Conservation (phyloP, 495 filamentous ascomycete genomes). For the Aspergillus bridgeri region DNA sequence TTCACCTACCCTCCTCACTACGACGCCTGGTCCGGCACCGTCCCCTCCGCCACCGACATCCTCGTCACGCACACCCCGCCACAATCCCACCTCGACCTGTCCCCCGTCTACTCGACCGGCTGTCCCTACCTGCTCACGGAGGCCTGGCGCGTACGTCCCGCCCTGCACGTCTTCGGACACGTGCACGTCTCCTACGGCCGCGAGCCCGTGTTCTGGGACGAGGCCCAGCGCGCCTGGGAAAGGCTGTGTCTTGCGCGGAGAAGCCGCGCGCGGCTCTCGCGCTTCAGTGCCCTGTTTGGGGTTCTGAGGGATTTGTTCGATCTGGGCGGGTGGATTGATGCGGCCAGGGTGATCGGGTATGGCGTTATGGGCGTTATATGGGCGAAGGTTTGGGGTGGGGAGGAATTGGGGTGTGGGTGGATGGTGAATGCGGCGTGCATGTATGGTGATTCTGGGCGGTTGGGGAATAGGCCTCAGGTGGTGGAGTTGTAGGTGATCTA, state of each 20-base stretch:
- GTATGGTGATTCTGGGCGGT: constrained; percentile 60
- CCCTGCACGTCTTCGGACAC: constrained; percentile 87
- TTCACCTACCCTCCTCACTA: constrained; percentile 59
- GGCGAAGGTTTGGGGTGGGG: constrained; percentile 66
- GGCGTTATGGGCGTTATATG: constrained; percentile 66
- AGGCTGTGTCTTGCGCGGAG: constrained; percentile 44
- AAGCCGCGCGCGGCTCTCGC: constrained; percentile 22
- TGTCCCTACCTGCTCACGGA: constrained; percentile 73
- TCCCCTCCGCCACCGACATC: constrained; percentile 76
- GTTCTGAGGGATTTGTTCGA: constrained; percentile 52
- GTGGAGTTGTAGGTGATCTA: constrained; percentile 34
- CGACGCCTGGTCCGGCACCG: constrained; percentile 61
- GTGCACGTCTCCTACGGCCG: constrained; percentile 64
- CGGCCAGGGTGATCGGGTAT: constrained; percentile 54
- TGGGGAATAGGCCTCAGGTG: constrained; percentile 63
- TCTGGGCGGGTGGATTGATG: constrained; percentile 58
- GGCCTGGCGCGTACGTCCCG: constrained; percentile 73
- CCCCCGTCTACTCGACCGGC: constrained; percentile 55
- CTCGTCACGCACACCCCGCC: constrained; percentile 77
- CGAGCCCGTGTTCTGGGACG: constrained; percentile 74
- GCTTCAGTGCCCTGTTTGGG: constrained; percentile 32
- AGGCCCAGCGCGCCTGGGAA: constrained; percentile 70
- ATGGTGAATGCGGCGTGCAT: constrained; percentile 79
- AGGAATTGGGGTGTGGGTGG: constrained; percentile 48
- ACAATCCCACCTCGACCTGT: constrained; percentile 71